A percentile compares a stretch with the other conserved stretches of the same genome.
phyloP scores from a whole-genome alignment of 148 eudicot species.

The Selenicereus undatus region DNA sequence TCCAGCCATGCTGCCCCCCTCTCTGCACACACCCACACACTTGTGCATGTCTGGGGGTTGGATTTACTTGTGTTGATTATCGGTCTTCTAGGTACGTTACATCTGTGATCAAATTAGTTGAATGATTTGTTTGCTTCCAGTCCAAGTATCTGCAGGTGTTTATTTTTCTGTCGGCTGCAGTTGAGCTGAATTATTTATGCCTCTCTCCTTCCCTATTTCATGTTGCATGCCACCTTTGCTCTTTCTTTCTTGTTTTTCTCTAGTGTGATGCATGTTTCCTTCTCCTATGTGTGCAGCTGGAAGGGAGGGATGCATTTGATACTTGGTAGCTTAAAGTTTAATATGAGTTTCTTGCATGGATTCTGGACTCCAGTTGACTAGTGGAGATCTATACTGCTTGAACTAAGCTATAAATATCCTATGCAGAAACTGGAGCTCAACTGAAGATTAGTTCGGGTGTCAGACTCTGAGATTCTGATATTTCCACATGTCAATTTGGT shows the following conservation, averaged over 20 bases:
- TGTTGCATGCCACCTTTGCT: not conserved
- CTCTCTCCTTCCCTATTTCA: not conserved
- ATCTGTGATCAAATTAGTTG: no score
- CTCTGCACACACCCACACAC: not conserved
- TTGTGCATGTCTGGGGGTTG: not conserved
- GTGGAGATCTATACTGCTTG: not conserved
- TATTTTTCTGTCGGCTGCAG: not conserved
- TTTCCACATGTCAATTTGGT: not conserved
- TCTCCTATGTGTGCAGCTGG: not conserved
- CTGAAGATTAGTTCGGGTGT: not conserved
- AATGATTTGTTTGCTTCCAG: no score
- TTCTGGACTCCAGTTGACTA: not conserved
- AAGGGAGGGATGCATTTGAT: not conserved
- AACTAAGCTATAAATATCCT: not conserved
- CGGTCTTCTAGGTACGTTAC: no score
- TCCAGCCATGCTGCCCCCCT: not conserved
- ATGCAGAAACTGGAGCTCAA: not conserved
- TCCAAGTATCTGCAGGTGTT: no score
- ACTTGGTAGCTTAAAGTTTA: not conserved
- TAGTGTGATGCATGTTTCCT: not conserved
- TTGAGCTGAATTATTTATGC: not conserved
- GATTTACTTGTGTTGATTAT: not conserved
- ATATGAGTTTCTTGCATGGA: not conserved
- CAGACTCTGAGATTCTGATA: not conserved
- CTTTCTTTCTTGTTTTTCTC: not conserved